phyloP scores from a whole-genome alignment of 768 basidiomycete species.

The Termitomyces sp. region DNA sequence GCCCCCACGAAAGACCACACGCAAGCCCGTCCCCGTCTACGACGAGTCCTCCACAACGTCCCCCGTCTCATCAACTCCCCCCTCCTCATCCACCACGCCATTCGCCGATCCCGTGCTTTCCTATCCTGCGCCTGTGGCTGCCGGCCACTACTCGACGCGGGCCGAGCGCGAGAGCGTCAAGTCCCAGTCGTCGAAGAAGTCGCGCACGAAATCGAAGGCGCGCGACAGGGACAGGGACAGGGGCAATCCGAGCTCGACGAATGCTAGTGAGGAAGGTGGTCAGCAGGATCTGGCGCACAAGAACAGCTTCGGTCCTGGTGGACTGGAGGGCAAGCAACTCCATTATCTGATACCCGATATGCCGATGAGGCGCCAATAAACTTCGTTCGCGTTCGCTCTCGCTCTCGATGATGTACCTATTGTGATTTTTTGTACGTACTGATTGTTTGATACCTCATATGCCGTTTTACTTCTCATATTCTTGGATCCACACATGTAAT shows the following conservation, averaged over 20 bases:
- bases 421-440: neutral
- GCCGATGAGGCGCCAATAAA: slow-evolving; percentile 4
- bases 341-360: slow-evolving; percentile 22
- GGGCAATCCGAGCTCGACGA: slow-evolving; percentile 4
- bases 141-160: slow-evolving; percentile 16
- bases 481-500: slow-evolving; percentile 4
- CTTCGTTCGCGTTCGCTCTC: neutral
- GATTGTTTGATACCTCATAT: neutral
- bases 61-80: neutral
- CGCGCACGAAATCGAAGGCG: slow-evolving; percentile 3
- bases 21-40: slow-evolving; percentile 21
- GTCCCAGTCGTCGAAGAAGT: slow-evolving; percentile 5
- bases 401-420: no score
- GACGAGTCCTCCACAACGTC: neutral
- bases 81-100: neutral
- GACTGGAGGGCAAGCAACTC: slow-evolving; percentile 17
- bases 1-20: slow-evolving; percentile 9
- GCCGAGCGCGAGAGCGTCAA: slow-evolving; percentile 14
- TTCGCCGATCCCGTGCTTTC: slow-evolving; percentile 1
- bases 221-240: slow-evolving; percentile 1
- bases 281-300: slow-evolving; percentile 14
- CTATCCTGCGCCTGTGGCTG: neutral
- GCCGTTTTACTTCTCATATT: no score
- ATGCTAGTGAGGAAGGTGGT: slow-evolving; percentile 6
- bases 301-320: slow-evolving; percentile 20